These are phyloP conservation scores for Chara braunii DNA, from an alignment of 139 green algal genomes.

Conservation along the genomic window DNA sequence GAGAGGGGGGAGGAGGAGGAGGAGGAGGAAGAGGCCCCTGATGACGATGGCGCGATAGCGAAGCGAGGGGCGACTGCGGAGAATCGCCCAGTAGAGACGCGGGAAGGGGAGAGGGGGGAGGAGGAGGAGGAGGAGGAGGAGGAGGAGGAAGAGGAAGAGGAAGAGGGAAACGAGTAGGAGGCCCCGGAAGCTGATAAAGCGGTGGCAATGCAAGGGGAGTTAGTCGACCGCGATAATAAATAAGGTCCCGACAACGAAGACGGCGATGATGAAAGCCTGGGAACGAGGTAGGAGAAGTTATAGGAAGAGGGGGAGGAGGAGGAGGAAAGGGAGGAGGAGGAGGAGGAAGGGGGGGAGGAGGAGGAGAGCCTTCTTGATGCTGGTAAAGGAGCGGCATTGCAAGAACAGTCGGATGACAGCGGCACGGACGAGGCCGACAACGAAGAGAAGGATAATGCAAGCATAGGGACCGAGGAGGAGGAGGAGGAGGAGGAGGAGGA, in stretches of 20 bases:
- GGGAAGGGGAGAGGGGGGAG: not conserved
- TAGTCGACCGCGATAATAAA: not conserved
- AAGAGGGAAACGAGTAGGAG: not conserved
- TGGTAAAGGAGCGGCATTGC: not conserved
- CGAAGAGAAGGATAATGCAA: not conserved
- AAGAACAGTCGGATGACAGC: not conserved
- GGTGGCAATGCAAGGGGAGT: not conserved
- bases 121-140: not conserved
- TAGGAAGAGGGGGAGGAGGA: not conserved
- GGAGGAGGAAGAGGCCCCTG: not conserved
- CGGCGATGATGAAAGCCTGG: not conserved
- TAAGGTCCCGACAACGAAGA: not conserved
- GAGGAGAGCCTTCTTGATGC: not conserved
- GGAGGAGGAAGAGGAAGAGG: not conserved
- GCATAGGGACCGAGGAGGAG: conserved; percentile 1
- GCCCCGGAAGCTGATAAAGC: not conserved
- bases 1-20: not conserved
- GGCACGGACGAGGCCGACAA: not conserved
- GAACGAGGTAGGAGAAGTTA: not conserved
- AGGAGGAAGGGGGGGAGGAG: not conserved
- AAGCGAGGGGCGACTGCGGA: not conserved
- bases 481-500: not conserved
- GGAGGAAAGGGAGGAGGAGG: not conserved
- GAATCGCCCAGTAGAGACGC: not conserved
- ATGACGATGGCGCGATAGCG: not conserved